Base-by-base conservation (phyloP, 441 rosid species). In the Gossypium gossypioides region DNA sequence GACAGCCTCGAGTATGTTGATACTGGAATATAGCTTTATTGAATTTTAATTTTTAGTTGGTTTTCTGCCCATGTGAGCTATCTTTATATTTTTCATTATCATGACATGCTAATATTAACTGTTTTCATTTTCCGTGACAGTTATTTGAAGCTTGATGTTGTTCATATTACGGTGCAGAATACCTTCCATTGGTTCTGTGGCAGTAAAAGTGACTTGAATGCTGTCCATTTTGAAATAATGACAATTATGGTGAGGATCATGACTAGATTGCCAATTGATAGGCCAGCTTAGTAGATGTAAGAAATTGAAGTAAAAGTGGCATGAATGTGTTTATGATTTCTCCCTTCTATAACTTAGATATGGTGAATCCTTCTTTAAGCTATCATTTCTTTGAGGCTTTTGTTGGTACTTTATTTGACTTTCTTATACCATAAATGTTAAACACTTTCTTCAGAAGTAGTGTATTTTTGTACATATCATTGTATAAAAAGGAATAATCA, bases 61-160 rank as follows among this genome's bases (percentile, higher is more conserved):
- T 54, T 48, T 18, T 59, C 37, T 34, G 56, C 42, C 12, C 5
- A 22, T 72, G 52, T 44, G 24, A 46, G 32, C 71, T 65, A 34
- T 55, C 44, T 27, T 54, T 71, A 52, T 72, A 40, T 59, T 44
- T 71, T 37, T 69, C 71, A 21, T 60, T 51, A 48, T 58, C 52
- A 40, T 50, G 40, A 24, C 8, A 56, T 63, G 48, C 64, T 68
- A 60, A 51, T 0, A 63, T 37, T 79, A 37, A 72, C 57, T 63
- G 40, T 74, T 77, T 74, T 67, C 44, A 55, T 74, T 71, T 74
- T 55, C 72, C 56, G 66, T 69, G 74, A 62, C 91, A 96, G 99
- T 84, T 96, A 86, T 81, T 76, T 96, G 91, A 91, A 93, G 87
- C 97, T 96, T 67, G 99, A 96, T 84, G 90, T 96, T 50, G 97